Percentiles rank a stretch among this genome's conserved stretches.
Evolutionary conservation across 108 stramenopile genomes (phyloP).

Genomic region (Cyclostephanos invisitatus): DNA sequence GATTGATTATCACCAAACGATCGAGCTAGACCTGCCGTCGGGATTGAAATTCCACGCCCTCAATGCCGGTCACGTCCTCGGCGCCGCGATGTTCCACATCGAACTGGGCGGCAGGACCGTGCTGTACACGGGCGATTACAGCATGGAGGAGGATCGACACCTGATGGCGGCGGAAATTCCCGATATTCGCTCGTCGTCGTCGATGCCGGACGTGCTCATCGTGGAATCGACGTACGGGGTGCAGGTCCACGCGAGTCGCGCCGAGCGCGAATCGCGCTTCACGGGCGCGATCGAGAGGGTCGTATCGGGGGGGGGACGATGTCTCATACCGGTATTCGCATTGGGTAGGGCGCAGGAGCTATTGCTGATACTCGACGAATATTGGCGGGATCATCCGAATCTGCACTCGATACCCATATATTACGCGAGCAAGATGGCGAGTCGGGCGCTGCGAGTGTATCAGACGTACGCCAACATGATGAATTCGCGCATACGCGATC

Average conservation of each 20-base stretch:
- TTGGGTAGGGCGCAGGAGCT: conserved; percentile 97
- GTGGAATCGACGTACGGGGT: conserved; percentile 97
- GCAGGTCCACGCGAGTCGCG: conserved; percentile 89
- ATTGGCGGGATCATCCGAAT: conserved; percentile 96
- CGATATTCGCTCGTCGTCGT: conserved; percentile 21
- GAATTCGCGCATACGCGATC: conserved; percentile 90
- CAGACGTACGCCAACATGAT: conserved; percentile 99
- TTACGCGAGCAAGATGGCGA: conserved; percentile 93
- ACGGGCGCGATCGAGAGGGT: conserved; percentile 88
- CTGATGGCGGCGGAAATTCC: conserved; percentile 97
- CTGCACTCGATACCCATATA: conserved; percentile 94
- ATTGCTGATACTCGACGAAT: conserved; percentile 96
- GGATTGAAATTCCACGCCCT: conserved; percentile 94
- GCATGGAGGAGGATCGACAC: conserved; percentile 96
- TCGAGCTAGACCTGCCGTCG: conserved; percentile 64
- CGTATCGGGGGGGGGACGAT: conserved; percentile 90
- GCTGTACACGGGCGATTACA: conserved; percentile 99
- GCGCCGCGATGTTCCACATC: conserved; percentile 97
- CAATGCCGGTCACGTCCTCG: conserved; percentile 98
- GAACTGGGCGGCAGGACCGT: conserved; percentile 93
- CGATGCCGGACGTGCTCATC: conserved; percentile 94
- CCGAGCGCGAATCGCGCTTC: conserved; percentile 94
- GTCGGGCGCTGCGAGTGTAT: conserved; percentile 94
- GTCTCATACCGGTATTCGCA: conserved; percentile 97
- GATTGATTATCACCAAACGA: conserved; percentile 94